Evolutionary conservation across 2,329 filamentous ascomycete genomes (phyloP).

Genomic region (Colletotrichum musae): DNA sequence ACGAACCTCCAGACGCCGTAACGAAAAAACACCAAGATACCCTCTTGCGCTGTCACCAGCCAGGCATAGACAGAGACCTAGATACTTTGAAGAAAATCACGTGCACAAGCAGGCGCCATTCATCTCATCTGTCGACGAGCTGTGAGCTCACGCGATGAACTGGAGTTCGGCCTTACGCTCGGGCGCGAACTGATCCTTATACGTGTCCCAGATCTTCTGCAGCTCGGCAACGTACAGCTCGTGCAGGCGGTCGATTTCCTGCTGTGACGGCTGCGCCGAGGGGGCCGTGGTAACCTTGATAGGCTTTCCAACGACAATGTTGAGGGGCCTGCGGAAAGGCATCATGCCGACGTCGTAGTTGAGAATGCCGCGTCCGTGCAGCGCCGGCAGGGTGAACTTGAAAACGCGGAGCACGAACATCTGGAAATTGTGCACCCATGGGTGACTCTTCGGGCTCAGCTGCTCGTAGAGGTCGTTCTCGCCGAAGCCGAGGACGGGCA

Average conservation of each 20-base stretch:
- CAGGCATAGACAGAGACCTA: constrained; percentile 1
- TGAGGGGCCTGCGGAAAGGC: constrained; percentile 90
- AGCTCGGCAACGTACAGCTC: constrained; percentile 83
- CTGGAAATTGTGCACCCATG: constrained; percentile 84
- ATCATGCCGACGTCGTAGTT: constrained; percentile 98
- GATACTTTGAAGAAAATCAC: neutral
- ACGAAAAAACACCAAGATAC: neutral
- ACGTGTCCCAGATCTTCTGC: constrained; percentile 79
- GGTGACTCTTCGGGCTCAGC: constrained; percentile 81
- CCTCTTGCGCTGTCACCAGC: neutral
- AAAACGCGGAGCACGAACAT: constrained; percentile 86
- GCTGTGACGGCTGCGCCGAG: constrained; percentile 75
- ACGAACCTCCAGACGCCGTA: constrained; percentile 12
- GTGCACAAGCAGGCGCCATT: neutral
- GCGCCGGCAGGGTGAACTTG: constrained; percentile 92
- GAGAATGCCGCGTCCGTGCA: constrained; percentile 93
- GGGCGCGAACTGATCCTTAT: constrained; percentile 82
- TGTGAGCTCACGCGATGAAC: constrained; percentile 67
- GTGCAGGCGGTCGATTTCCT: constrained; percentile 87
- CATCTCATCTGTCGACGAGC: too few species aligned
- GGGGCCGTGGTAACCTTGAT: constrained; percentile 77
- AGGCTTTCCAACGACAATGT: constrained; percentile 89
- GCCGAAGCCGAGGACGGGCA: constrained; percentile 92
- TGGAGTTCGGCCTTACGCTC: constrained; percentile 76
- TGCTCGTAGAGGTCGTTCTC: constrained; percentile 98